A percentile compares a stretch with the other conserved stretches of the same genome.
These are phyloP conservation scores for Cichorium intybus DNA, from an alignment of 140 eudicot species.

Conservation along the genomic window DNA sequence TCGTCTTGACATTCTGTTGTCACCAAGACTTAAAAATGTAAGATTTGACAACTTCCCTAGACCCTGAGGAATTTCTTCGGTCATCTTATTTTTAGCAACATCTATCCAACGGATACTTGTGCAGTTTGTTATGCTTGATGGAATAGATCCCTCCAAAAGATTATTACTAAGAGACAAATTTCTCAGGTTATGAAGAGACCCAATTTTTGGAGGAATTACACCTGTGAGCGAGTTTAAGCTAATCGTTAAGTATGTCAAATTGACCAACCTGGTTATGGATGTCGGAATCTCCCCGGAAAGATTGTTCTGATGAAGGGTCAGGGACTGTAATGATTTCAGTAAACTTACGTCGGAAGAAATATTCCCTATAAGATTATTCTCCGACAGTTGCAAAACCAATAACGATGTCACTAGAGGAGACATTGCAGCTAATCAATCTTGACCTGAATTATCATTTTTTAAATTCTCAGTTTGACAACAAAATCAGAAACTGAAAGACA, in stretches of 20 bases:
- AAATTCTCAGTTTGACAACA: too few relatives aligned
- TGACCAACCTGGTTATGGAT: conserved; percentile 49
- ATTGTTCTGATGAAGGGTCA: conserved; percentile 61
- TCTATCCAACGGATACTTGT: conserved; percentile 43
- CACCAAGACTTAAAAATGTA: conserved; percentile 36
- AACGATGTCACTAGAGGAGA: too few relatives aligned
- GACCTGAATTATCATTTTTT: too few relatives aligned
- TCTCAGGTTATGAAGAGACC: conserved; percentile 53
- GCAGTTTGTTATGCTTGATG: conserved; percentile 60
- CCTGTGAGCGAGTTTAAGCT: conserved; percentile 58
- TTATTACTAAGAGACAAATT: conserved; percentile 48
- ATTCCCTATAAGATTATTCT: conserved; percentile 46
- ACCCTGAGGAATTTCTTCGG: conserved; percentile 58
- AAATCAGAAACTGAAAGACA: too few relatives aligned
- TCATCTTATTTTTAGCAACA: conserved; percentile 34
- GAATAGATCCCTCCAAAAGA: conserved; percentile 58
- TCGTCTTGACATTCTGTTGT: conserved; percentile 43
- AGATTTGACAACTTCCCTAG: conserved; percentile 52
- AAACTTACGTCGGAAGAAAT: conserved; percentile 49
- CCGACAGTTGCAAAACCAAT: conserved; percentile 45
- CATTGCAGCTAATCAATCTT: too few relatives aligned
- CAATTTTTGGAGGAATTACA: conserved; percentile 59
- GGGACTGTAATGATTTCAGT: conserved; percentile 37
- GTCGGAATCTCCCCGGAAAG: conserved; percentile 62
- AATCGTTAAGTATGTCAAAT: conserved; percentile 45